Evolutionary conservation across 1,139 yeast species (phyloP), one percentile per base, ranked within the genome.

Genomic region (Magnusiomyces fungicola): DNA sequence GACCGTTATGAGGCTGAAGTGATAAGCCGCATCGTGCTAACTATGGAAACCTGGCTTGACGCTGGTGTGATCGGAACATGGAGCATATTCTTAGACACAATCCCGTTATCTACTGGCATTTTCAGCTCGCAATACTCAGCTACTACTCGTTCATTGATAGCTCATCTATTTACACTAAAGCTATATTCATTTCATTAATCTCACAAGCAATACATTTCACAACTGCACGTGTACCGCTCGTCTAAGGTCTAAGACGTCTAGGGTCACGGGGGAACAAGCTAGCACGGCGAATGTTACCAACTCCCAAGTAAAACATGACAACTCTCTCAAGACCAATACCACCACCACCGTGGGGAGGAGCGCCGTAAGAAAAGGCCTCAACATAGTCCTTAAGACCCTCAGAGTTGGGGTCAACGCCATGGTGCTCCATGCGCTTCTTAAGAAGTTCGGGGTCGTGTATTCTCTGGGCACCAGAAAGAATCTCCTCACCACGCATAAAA

Each of bases 401-500:
- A 55, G 78, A 78, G 50, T 71, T 71, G 54, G 96, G 88, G 66
- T 87, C 87, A 51, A 94, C 81, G 44, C 79, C 97, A 63, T 85
- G 96, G 45, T 75, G 83, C 49, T 69, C 74, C 83, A 94, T 83
- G 73, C 97, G 82, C 70, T 85, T 79, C 61, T 73, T 76, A 65
- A 92, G 79, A 62, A 92, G 76, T 54, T 74, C 86, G 50, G 95
- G 81, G 68, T 94, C 98, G 69, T 92, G 99, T 61, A 92, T 80
- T 79, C 99, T 96, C 74, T 92, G 99, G 51, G 98, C 98, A 62
- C 99, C 99, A 23, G 97, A 89, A 62, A 92, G 75, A 62, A 92
- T 92, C 72, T 92, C 99, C 74, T 92, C 98, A 66, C 99, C 99
- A 74, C 98, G 84, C 97, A 92, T 92, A 76, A 94, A 94, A 81